A percentile compares a stretch with the other conserved stretches of the same genome.
Conservation (phyloP, 1,284 basidiomycete genomes). For the Melampsora larici-populina region DNA sequence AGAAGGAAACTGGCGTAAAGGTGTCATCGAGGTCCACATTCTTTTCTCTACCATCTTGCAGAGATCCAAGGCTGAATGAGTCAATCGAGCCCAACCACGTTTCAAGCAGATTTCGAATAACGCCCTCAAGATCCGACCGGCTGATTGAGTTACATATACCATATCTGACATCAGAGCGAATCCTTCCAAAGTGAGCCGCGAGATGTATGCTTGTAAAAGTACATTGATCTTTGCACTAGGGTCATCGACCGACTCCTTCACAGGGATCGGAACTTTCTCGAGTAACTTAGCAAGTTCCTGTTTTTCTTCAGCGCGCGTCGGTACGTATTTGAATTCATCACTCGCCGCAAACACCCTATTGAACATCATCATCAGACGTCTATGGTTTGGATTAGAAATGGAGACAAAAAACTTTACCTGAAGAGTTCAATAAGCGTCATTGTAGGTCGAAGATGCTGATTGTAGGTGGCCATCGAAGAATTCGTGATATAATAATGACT, state of each 20-base stretch:
- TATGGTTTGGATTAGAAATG: background rate
- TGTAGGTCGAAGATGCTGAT: conserved; percentile 83
- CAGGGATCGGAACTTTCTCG: conserved; percentile 92
- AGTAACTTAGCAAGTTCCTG: conserved; percentile 86
- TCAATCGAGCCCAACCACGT: conserved; percentile 94
- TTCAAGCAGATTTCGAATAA: conserved; percentile 98
- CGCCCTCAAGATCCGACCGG: conserved; percentile 76
- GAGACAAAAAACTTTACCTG: conserved; percentile 50
- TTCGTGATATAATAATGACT: conserved; percentile 97
- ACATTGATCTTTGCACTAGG: conserved; percentile 97
- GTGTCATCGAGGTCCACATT: conserved; percentile 97
- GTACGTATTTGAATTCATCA: conserved; percentile 94
- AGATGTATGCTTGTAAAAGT: conserved; percentile 90
- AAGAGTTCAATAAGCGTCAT: conserved; percentile 89
- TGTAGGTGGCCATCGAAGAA: conserved; percentile 93
- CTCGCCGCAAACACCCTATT: conserved; percentile 85
- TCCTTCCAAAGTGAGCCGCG: conserved; percentile 87
- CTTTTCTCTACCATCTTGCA: conserved; percentile 80
- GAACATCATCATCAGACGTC: background rate
- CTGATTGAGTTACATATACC: conserved; percentile 64
- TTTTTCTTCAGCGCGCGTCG: conserved; percentile 61
- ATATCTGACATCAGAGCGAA: conserved; percentile 97
- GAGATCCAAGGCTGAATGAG: conserved; percentile 82
- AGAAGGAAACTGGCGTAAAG: conserved; percentile 88
- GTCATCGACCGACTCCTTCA: conserved; percentile 95